A percentile compares a stretch with the other conserved stretches of the same genome.
Evolutionary conservation across 495 filamentous ascomycete species (phyloP).

Genomic region (Hypoxylon intermedium): DNA sequence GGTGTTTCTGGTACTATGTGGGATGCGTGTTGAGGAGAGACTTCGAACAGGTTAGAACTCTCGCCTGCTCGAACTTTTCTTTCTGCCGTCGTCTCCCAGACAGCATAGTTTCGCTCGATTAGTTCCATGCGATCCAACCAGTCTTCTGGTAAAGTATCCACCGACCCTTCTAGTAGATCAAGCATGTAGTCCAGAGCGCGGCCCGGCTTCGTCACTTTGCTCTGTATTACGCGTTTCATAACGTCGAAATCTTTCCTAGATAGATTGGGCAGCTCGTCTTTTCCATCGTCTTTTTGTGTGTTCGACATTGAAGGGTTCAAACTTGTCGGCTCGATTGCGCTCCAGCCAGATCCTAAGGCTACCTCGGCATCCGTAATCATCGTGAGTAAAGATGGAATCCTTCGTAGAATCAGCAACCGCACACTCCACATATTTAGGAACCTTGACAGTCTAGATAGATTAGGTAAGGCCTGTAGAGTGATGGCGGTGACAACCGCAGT

Average conservation of each 20-base stretch:
- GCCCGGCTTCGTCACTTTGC: constrained; percentile 73
- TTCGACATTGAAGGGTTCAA: constrained; percentile 26
- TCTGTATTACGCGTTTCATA: constrained; percentile 68
- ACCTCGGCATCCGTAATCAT: constrained; percentile 68
- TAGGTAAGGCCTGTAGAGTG: constrained; percentile 82
- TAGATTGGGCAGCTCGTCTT: constrained; percentile 28
- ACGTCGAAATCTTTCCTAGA: constrained; percentile 64
- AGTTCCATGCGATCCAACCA: constrained; percentile 88
- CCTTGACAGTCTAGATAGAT: constrained; percentile 72
- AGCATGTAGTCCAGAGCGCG: constrained; percentile 80
- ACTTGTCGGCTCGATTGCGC: constrained; percentile 55
- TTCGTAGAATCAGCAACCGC: constrained; percentile 74
- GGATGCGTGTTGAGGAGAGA: constrained; percentile 1
- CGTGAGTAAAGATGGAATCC: constrained; percentile 71
- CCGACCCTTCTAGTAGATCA: constrained; percentile 79
- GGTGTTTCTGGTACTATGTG: constrained; percentile 23
- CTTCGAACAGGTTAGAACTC: constrained; percentile 21
- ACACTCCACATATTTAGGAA: constrained; percentile 78
- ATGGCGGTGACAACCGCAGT: constrained; percentile 89
- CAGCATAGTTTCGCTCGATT: constrained; percentile 78
- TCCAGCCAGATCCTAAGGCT: constrained; percentile 69
- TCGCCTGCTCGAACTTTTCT: constrained; percentile 48
- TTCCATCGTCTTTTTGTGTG: not conserved
- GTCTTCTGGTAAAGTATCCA: constrained; percentile 80
- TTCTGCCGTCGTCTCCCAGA: constrained; percentile 68